Evolutionary conservation across 2,329 filamentous ascomycete genomes (phyloP), one percentile per base, ranked within the genome.

Genomic region (Aspergillus uvarum): DNA sequence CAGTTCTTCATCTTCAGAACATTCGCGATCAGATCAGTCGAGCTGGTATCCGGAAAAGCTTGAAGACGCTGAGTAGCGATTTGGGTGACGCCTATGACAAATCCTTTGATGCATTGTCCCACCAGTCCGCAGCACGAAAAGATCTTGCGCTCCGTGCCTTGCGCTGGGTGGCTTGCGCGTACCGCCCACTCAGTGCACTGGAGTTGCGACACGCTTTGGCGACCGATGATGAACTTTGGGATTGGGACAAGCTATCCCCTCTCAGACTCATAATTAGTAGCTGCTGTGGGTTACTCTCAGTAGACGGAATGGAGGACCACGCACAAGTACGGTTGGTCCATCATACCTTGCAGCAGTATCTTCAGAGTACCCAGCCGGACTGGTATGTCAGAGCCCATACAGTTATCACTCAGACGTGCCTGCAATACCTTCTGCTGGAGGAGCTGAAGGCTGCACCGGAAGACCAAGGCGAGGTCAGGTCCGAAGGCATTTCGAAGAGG

Each of bases 311-410:
- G 19, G 49, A 51, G 14, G 48, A 51, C 8, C 32, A 16, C 10
- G 51, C 55, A 14, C 21, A 51, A 10, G 55, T 58, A 4, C 55
- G 55, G 7, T 31, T 58, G n/a, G 55, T 58, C 3, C 55, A 58
- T 32, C 55, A 58, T 47, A 58, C 55, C 11, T n/a, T 58, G 35
- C 47, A 58, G 16, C 55, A 58, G 49, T 58, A 58, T 31, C 26
- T 58, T 35, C 48, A 58, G 14, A 52, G 8, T 16, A 11, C 31
- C 29, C 47, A 52, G 35, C 22, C 16, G 21, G 49, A 38, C 16
- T 58, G 55, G 32, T 35, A 35, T 35, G 5, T 4, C 11, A 35
- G 11, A 5, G 32, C 32, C 14, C 32, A 35, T 35, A 35, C 32
- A 35, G 32, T 35, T 12, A 35, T 35, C 12, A 16, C 32, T 16